A percentile compares a stretch with the other conserved stretches of the same genome.
phyloP scores from a whole-genome alignment of 208 protist species.

The Naegleria fowleri region DNA sequence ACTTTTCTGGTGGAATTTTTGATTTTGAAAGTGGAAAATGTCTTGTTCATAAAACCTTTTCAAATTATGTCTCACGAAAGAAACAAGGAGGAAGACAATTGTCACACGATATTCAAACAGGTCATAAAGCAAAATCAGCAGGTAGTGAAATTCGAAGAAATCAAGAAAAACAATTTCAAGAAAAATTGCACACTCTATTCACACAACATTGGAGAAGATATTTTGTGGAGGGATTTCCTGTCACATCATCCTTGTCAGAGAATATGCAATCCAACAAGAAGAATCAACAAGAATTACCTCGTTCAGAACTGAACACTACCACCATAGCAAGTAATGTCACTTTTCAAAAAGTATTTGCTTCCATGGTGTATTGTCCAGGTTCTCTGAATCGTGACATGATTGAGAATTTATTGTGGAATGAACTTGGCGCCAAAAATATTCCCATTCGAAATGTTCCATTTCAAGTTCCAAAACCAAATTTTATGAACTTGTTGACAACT shows the following conservation, averaged over 20 bases:
- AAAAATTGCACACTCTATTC: constrained; percentile 66
- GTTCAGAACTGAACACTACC: too few species aligned
- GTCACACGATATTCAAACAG: constrained; percentile 46
- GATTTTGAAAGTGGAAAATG: constrained; percentile 38
- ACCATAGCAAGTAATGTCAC: too few species aligned
- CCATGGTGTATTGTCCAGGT: not conserved
- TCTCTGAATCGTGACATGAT: not conserved
- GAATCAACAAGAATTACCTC: too few species aligned
- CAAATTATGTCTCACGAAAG: constrained; percentile 79
- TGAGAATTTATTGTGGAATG: not conserved
- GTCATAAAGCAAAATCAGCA: constrained; percentile 63
- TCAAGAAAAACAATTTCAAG: constrained; percentile 70
- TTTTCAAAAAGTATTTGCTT: not conserved
- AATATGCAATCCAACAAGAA: too few species aligned
- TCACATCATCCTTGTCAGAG: not conserved
- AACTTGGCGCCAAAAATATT: not conserved
- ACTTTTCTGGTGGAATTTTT: not conserved
- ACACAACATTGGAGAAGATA: not conserved
- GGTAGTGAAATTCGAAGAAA: constrained; percentile 71
- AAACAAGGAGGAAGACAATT: constrained; percentile 82
- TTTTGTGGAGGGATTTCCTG: not conserved
- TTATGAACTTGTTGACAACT: not conserved
- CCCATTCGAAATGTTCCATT: not conserved
- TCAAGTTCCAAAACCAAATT: not conserved
- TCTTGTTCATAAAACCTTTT: constrained; percentile 69